Conservation (phyloP, 2,329 filamentous ascomycete genomes). For the Cladosporium phlei region DNA sequence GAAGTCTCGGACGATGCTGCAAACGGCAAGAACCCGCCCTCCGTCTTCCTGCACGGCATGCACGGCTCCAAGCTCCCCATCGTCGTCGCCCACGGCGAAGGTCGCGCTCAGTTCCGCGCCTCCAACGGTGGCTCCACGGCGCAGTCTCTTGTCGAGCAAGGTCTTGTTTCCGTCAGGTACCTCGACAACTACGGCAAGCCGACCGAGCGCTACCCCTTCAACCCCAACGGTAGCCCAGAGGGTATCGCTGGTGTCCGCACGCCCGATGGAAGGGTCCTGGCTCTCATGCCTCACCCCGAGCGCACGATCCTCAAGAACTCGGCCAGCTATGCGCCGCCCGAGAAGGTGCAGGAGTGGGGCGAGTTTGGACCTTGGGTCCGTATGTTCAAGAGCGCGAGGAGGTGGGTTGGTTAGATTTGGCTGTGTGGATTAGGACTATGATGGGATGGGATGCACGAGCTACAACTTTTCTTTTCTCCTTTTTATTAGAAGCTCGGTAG, state of each 20-base stretch:
- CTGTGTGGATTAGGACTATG: background rate
- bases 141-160: conserved; percentile 54
- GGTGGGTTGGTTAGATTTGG: conserved; percentile 67
- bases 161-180: conserved; percentile 74
- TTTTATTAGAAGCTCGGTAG: background rate
- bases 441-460: background rate
- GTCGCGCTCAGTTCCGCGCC: conserved; percentile 61
- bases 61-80: conserved; percentile 75
- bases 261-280: conserved; percentile 72
- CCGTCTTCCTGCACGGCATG: conserved; percentile 92
- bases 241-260: conserved; percentile 78
- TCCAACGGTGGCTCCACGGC: conserved; percentile 45
- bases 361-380: conserved; percentile 80
- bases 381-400: conserved; percentile 80
- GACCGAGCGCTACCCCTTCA: conserved; percentile 81
- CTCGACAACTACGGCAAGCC: conserved; percentile 73
- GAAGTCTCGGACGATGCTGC: conserved; percentile 60
- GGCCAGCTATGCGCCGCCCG: conserved; percentile 68
- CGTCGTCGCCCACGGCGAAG: conserved; percentile 86
- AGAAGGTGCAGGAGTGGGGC: conserved; percentile 62
- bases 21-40: conserved; percentile 46
- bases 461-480: background rate
- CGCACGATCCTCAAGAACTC: conserved; percentile 78
- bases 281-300: conserved; percentile 92
- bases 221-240: conserved; percentile 78